These are phyloP conservation scores for Nidularia pulvinata DNA, from an alignment of 768 basidiomycete species.

Conservation along the genomic window DNA sequence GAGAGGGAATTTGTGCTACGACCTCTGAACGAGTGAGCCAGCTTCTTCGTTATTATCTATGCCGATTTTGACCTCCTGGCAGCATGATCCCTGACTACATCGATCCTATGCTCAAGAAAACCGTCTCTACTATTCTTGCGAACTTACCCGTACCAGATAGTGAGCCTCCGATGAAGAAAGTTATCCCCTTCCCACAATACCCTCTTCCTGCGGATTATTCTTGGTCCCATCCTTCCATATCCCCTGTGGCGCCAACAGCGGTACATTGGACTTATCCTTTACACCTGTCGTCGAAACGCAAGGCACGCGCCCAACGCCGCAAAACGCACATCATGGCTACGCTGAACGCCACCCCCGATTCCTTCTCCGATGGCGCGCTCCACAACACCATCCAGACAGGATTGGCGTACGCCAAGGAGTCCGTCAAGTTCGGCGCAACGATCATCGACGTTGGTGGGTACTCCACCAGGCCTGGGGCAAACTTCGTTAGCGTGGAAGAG, in stretches of 20 bases:
- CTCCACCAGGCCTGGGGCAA: constrained; percentile 86
- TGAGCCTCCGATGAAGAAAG: constrained; percentile 59
- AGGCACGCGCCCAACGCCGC: constrained; percentile 6
- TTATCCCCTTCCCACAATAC: constrained; percentile 72
- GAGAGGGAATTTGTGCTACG: constrained; percentile 94
- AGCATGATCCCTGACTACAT: constrained; percentile 81
- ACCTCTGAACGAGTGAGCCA: constrained; percentile 82
- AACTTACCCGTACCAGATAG: constrained; percentile 28
- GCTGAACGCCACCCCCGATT: constrained; percentile 93
- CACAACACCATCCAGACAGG: constrained; percentile 55
- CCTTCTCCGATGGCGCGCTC: constrained; percentile 86
- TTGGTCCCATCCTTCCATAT: constrained; percentile 17
- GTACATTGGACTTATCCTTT: constrained; percentile 48
- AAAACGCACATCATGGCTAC: constrained; percentile 87
- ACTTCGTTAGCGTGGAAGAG: constrained; percentile 62
- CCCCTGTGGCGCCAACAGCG: constrained; percentile 41
- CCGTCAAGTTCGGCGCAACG: constrained; percentile 59
- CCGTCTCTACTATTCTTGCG: constrained; percentile 44
- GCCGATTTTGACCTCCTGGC: neutral
- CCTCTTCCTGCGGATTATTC: constrained; percentile 25
- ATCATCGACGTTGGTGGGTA: constrained; percentile 95
- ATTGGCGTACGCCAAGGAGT: constrained; percentile 44
- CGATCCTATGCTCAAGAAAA: constrained; percentile 58
- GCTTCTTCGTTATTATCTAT: neutral
- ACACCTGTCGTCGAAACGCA: neutral